phyloP scores from a whole-genome alignment of 2,329 filamentous ascomycete genomes.

The Exophiala phaeomuriformis region DNA sequence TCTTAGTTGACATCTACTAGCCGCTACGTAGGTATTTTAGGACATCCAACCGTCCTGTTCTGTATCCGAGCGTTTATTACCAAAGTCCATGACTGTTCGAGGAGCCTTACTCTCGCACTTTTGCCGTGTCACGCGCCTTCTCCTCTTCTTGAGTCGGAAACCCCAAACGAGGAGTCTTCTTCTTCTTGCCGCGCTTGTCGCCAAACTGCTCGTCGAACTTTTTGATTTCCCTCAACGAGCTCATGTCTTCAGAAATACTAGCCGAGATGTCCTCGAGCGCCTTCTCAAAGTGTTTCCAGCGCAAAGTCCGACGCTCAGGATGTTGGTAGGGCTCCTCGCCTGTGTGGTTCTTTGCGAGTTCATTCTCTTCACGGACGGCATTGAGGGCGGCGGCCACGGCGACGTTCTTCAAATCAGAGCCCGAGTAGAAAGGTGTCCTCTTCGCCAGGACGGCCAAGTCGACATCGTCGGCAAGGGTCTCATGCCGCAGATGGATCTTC shows the following conservation, averaged over 20 bases:
- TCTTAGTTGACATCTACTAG: too few relatives aligned
- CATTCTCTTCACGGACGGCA: constrained; percentile 44
- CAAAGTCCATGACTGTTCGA: background rate
- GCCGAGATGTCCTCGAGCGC: constrained; percentile 84
- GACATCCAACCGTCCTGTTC: background rate
- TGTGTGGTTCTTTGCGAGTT: constrained; percentile 25
- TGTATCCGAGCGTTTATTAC: background rate
- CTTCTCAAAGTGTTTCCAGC: constrained; percentile 67
- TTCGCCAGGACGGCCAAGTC: constrained; percentile 39
- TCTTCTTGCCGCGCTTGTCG: constrained; percentile 62
- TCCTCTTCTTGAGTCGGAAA: constrained; percentile 39
- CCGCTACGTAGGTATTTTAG: background rate
- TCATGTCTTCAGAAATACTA: constrained; percentile 91
- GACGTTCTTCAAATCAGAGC: constrained; percentile 48
- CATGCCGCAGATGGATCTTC: constrained; percentile 44
- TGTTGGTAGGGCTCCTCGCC: constrained; percentile 47
- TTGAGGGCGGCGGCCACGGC: constrained; percentile 45
- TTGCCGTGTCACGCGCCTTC: constrained; percentile 33
- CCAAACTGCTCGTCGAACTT: constrained; percentile 97
- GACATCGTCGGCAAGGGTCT: constrained; percentile 38
- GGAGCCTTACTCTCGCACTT: constrained; percentile 34
- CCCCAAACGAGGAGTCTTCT: constrained; percentile 49
- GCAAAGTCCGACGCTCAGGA: constrained; percentile 61
- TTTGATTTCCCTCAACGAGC: constrained; percentile 71
- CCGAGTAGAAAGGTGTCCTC: constrained; percentile 45